A percentile compares a stretch with the other conserved stretches of the same genome.
Evolutionary conservation across 495 filamentous ascomycete genomes (phyloP).

Genomic region (Pyronema domesticum): DNA sequence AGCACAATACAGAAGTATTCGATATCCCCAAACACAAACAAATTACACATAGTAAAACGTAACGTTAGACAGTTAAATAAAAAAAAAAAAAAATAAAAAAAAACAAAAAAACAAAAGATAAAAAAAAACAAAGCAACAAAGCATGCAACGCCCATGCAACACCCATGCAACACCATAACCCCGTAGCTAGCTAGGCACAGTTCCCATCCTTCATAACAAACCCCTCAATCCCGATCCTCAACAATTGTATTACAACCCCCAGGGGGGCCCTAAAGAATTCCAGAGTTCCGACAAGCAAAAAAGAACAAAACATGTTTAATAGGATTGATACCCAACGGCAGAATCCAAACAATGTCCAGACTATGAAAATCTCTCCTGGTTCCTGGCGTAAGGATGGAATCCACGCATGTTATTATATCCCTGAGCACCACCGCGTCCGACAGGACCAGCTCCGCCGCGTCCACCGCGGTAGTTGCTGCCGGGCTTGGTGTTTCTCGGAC

Average conservation of each 20-base stretch:
- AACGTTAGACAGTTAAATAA: too few species aligned
- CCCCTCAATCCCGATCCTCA: too few species aligned
- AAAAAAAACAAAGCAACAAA: too few species aligned
- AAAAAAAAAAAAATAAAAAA: too few species aligned
- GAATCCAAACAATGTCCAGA: not conserved
- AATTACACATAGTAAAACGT: too few species aligned
- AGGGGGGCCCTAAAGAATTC: not conserved
- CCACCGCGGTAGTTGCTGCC: conserved; percentile 91
- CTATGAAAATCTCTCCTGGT: conserved; percentile 16
- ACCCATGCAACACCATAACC: too few species aligned
- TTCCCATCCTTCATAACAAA: too few species aligned
- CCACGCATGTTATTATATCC: conserved; percentile 2
- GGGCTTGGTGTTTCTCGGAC: conserved; percentile 88
- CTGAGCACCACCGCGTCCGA: conserved; percentile 8
- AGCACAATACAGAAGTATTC: too few species aligned
- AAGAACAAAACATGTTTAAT: not conserved
- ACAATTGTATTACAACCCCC: not conserved
- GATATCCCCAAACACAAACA: too few species aligned
- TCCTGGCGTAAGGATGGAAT: conserved; percentile 22
- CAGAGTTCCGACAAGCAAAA: not conserved
- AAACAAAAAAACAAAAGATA: too few species aligned
- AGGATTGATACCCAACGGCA: not conserved
- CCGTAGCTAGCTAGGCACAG: too few species aligned
- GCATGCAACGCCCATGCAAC: too few species aligned
- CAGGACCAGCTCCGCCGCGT: conserved; percentile 43